Evolutionary conservation across 257 asterid genomes (phyloP), one percentile per base, ranked within the genome.

Genomic region (Oldenlandia corymbosa): DNA sequence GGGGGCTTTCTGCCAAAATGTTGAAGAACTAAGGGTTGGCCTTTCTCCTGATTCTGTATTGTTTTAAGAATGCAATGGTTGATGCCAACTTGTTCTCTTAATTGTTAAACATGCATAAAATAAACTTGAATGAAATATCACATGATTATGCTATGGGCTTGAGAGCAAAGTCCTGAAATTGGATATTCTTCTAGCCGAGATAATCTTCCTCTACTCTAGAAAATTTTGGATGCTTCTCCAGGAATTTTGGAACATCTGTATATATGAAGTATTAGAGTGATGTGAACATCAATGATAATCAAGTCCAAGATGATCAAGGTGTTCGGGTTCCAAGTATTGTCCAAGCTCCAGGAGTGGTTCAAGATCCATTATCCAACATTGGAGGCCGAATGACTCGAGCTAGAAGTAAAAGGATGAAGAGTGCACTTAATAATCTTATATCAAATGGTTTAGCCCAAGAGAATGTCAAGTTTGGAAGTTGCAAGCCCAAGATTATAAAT

Each of bases 1-100:
- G 87, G 80, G 97, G 89, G 76, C 86, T 92, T 58, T 92, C 99
- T 1, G 87, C 87, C 65, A 92, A 92, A 75, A 92, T 92, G 99
- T 75, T 92, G 41, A 82, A 76, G 85, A 92, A 84, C 97, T 92
- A 61, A 78, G 82, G 65, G 34, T 60, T 61, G n/a, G 49, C 26
- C 55, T 7, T 66, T 67, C 55, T n/a, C 14, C 13, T 63, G 23
- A 21, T 43, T 27, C 46, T 71, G 63, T 45, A 32, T 27, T 53
- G 26, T 54, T 20, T 50, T 46, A 65, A 12, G 46, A 56, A 7
- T 17, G n/a, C n/a, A 57, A 18, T 36, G 21, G 34, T 51, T 67
- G 47, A 27, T 64, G 77, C 49, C 61, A 56, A 62, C 32, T 66
- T 26, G 49, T 64, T 23, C 51, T 70, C 41, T 70, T 64, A 55